phyloP scores from a whole-genome alignment of 2,329 filamentous ascomycete species.

The Paraphaeosphaeria minitans region DNA sequence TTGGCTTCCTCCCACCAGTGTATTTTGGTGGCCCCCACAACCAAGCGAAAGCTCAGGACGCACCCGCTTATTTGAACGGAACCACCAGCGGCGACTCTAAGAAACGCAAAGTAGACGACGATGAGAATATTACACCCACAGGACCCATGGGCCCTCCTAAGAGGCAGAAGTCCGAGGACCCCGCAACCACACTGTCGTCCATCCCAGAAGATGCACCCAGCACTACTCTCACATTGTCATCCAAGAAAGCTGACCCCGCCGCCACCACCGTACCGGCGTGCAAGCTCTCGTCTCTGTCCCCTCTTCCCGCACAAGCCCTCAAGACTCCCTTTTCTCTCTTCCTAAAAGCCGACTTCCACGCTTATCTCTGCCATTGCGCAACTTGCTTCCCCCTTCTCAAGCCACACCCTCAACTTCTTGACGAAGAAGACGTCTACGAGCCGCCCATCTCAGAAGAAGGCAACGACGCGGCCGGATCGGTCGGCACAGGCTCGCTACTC shows the following conservation, averaged over 20 bases:
- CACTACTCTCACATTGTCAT: conserved; percentile 29
- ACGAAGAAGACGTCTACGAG: conserved; percentile 94
- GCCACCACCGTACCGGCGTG: conserved; percentile 49
- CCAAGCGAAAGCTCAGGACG: conserved; percentile 13
- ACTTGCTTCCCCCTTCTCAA: conserved; percentile 77
- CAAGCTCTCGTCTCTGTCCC: conserved; percentile 66
- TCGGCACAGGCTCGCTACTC: conserved; percentile 80
- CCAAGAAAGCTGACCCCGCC: conserved; percentile 28
- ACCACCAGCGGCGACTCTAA: conserved; percentile 32
- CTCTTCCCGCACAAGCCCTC: conserved; percentile 57
- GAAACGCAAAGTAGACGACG: conserved; percentile 56
- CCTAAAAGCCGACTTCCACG: conserved; percentile 77
- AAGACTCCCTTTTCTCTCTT: conserved; percentile 77
- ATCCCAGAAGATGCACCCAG: conserved; percentile 29
- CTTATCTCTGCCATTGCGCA: conserved; percentile 79
- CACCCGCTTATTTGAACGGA: conserved; percentile 17
- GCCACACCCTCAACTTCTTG: conserved; percentile 78
- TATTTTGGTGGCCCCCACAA: conserved; percentile 52
- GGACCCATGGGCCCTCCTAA: conserved; percentile 31
- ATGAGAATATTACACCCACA: conserved; percentile 28
- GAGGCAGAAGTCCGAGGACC: conserved; percentile 45
- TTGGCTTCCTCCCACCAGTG: conserved; percentile 79
- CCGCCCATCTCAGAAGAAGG: conserved; percentile 73
- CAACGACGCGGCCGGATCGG: conserved; percentile 61
- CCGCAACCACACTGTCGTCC: conserved; percentile 42